These are phyloP conservation scores for Halophytophthora polymorphica DNA, from an alignment of 352 stramenopile genomes.

Conservation along the genomic window DNA sequence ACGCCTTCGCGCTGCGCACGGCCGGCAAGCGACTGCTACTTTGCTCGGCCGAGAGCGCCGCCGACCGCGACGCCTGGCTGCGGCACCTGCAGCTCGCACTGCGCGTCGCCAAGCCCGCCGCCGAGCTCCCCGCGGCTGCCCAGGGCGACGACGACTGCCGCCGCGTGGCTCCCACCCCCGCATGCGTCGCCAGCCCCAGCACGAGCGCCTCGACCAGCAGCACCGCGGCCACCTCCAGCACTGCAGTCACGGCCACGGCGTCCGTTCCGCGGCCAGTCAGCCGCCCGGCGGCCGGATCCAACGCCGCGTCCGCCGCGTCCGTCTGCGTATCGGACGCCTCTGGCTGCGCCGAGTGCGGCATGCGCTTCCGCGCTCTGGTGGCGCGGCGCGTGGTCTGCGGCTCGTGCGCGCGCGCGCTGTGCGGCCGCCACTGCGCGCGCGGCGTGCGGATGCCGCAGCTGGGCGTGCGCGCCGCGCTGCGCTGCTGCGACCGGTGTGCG, in stretches of 20 bases:
- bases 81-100: conserved; percentile 25
- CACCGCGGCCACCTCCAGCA: no score
- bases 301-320: conserved; percentile 13
- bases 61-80: conserved; percentile 51
- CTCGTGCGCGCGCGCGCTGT: conserved; percentile 58
- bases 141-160: conserved; percentile 28
- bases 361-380: conserved; percentile 53
- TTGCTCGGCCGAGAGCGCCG: conserved; percentile 42
- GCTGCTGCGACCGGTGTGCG: conserved; percentile 53
- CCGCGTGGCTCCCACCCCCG: conserved; percentile 53
- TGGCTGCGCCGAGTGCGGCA: conserved; percentile 43
- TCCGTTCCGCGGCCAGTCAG: neutral
- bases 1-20: conserved; percentile 67
- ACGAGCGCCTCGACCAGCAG: no score
- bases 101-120: conserved; percentile 23
- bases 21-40: conserved; percentile 50
- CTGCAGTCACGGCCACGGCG: no score
- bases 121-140: conserved; percentile 10
- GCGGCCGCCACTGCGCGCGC: conserved; percentile 53
- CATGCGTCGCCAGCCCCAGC: no score
- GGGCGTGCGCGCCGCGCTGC: conserved; percentile 24
- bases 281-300: conserved; percentile 2
- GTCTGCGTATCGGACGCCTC: conserved; percentile 17
- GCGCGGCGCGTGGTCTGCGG: conserved; percentile 50
- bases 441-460: conserved; percentile 47